Percentiles rank a stretch among this genome's conserved stretches.
phyloP scores from a whole-genome alignment of 176 grass and related monocot species.

The Elymus sibiricus region DNA sequence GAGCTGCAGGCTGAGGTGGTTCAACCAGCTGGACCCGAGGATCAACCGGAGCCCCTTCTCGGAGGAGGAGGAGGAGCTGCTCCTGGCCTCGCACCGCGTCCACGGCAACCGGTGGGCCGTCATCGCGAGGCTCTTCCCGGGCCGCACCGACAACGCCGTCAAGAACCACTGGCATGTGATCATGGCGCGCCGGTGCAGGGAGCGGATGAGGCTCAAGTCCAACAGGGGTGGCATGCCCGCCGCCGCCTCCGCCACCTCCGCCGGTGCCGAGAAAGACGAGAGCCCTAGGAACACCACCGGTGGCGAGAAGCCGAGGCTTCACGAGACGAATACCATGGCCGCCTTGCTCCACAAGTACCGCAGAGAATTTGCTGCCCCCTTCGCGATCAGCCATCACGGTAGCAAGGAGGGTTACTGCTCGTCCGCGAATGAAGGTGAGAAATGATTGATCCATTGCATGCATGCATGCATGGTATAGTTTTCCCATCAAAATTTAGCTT shows the following conservation, averaged over 20 bases:
- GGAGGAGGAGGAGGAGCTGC: slow-evolving; percentile 80
- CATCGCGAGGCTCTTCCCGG: slow-evolving; percentile 90
- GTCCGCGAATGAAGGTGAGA: slow-evolving; percentile 54
- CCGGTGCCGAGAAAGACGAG: background rate
- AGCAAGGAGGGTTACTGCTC: slow-evolving; percentile 37
- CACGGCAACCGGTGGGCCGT: slow-evolving; percentile 91
- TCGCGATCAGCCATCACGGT: slow-evolving; percentile 40
- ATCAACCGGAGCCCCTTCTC: slow-evolving; percentile 91
- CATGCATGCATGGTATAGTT: background rate
- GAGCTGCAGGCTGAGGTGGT: slow-evolving; percentile 96
- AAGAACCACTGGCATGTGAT: slow-evolving; percentile 99
- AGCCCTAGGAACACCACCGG: slow-evolving; percentile 7
- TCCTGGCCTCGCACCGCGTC: slow-evolving; percentile 74
- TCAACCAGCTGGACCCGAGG: slow-evolving; percentile 90
- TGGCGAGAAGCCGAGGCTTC: slow-evolving; percentile 11
- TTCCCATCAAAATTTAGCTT: background rate
- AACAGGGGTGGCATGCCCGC: background rate
- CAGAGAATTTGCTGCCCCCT: slow-evolving; percentile 36
- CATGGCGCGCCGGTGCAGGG: slow-evolving; percentile 72
- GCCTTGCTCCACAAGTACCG: slow-evolving; percentile 59
- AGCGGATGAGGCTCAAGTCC: slow-evolving; percentile 34
- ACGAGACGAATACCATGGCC: slow-evolving; percentile 24
- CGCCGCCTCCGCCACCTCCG: background rate
- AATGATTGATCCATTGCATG: background rate
- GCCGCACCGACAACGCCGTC: slow-evolving; percentile 94